These are phyloP conservation scores for Penicillium riverlandense DNA, from an alignment of 495 filamentous ascomycete species.

Conservation along the genomic window DNA sequence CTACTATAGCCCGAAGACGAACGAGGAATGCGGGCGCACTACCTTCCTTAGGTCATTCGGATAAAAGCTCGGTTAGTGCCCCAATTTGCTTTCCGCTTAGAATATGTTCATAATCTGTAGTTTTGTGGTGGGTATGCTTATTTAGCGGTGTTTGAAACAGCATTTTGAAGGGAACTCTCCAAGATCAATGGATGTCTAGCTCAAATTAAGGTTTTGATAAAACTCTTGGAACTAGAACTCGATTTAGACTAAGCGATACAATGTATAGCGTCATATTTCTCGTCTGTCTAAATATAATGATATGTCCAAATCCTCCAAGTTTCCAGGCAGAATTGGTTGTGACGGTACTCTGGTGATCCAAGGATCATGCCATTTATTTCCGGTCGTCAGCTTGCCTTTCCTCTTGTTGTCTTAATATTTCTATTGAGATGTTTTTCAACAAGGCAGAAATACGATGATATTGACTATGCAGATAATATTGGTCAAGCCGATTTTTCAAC, in stretches of 20 bases:
- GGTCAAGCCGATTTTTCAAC: not conserved
- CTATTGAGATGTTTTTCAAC: not conserved
- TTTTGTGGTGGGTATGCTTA: no score
- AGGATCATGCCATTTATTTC: not conserved
- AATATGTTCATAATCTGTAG: no score
- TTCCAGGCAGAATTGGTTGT: not conserved
- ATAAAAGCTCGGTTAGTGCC: not conserved
- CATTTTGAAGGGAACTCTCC: no score
- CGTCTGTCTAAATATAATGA: not conserved
- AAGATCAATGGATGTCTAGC: no score
- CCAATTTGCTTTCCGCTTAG: no score
- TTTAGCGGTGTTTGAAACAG: not conserved
- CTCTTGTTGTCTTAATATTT: not conserved
- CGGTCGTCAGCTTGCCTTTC: not conserved
- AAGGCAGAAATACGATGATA: not conserved
- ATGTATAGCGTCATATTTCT: no score
- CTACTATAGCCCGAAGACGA: no score
- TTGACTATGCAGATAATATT: not conserved
- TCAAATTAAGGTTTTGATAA: no score
- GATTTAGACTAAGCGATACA: no score
- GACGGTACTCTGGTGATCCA: not conserved
- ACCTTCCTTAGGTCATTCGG: not conserved
- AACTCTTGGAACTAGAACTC: no score
- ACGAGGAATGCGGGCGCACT: no score
- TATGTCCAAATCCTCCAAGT: not conserved